phyloP scores from a whole-genome alignment of 495 filamentous ascomycete genomes.

The Wilcoxina mikolae region DNA sequence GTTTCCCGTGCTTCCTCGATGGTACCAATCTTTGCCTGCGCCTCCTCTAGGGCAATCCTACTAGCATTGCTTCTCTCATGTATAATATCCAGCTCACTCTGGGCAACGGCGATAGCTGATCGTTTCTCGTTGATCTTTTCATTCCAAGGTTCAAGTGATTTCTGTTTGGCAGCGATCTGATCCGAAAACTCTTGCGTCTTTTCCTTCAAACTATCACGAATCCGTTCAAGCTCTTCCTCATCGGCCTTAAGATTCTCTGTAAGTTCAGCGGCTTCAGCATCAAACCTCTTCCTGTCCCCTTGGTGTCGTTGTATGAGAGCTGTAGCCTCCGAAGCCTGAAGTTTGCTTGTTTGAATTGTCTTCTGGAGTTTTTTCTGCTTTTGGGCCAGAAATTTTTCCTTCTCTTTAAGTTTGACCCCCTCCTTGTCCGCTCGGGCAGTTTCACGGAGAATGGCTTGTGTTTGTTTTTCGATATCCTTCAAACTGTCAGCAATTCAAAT shows the following conservation, averaged over 20 bases:
- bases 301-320: constrained; percentile 61
- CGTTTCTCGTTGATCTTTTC: constrained; percentile 92
- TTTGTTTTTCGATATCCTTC: constrained; percentile 66
- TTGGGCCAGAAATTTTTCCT: constrained; percentile 74
- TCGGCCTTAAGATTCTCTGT: constrained; percentile 61
- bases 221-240: constrained; percentile 62
- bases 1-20: constrained; percentile 53
- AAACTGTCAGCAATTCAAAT: constrained; percentile 28
- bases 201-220: constrained; percentile 74
- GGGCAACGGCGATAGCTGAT: constrained; percentile 81
- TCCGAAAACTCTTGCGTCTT: constrained; percentile 92
- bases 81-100: constrained; percentile 84
- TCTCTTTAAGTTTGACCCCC: constrained; percentile 91
- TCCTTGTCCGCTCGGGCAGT: constrained; percentile 89
- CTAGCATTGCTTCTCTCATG: constrained; percentile 77
- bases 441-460: constrained; percentile 68
- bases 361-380: constrained; percentile 96
- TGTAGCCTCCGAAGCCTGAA: constrained; percentile 56
- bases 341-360: constrained; percentile 52
- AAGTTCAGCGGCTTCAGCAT: constrained; percentile 51
- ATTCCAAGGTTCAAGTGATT: constrained; percentile 89
- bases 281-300: constrained; percentile 62
- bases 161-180: constrained; percentile 81
- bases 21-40: constrained; percentile 57
- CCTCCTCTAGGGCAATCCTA: constrained; percentile 65